Percentiles rank a stretch among this genome's conserved stretches.
phyloP scores from a whole-genome alignment of 139 green algal genomes.

The Haematococcus lacustris region DNA sequence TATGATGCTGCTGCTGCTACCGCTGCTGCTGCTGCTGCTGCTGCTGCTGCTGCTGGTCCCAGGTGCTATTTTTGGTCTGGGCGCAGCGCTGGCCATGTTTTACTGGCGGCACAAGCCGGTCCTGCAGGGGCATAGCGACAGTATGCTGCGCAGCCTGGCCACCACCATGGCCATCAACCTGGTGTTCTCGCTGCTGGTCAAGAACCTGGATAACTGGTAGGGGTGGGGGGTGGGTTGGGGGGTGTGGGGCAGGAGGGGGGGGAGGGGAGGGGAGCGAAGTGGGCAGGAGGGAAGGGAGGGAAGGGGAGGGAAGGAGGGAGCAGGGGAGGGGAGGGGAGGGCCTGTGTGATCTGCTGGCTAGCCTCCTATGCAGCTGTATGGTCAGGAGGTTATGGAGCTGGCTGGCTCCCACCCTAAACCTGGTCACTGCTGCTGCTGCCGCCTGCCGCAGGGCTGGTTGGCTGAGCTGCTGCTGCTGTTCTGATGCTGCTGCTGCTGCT shows the following conservation, averaged over 20 bases:
- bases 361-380: not conserved
- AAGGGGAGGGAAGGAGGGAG: not conserved
- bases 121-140: conserved; percentile 28
- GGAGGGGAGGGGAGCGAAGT: not conserved
- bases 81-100: conserved; percentile 46
- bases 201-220: conserved; percentile 47
- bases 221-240: not conserved
- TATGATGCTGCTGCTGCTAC: too few species aligned
- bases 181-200: conserved; percentile 29
- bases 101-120: conserved; percentile 36
- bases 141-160: conserved; percentile 34
- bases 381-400: not conserved
- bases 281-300: not conserved
- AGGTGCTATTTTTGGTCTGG: conserved; percentile 51
- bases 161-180: conserved; percentile 42
- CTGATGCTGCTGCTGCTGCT: not conserved
- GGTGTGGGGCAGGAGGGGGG: not conserved
- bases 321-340: not conserved
- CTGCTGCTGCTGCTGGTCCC: conserved; percentile 1
- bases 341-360: not conserved
- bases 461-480: not conserved
- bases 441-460: not conserved
- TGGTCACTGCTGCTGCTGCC: not conserved
- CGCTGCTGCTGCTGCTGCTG: too few species aligned
- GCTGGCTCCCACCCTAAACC: not conserved